Evolutionary conservation across 2,329 filamentous ascomycete species (phyloP), one percentile per base, ranked within the genome.

Genomic region (Aspergillus brunneoviolaceus): DNA sequence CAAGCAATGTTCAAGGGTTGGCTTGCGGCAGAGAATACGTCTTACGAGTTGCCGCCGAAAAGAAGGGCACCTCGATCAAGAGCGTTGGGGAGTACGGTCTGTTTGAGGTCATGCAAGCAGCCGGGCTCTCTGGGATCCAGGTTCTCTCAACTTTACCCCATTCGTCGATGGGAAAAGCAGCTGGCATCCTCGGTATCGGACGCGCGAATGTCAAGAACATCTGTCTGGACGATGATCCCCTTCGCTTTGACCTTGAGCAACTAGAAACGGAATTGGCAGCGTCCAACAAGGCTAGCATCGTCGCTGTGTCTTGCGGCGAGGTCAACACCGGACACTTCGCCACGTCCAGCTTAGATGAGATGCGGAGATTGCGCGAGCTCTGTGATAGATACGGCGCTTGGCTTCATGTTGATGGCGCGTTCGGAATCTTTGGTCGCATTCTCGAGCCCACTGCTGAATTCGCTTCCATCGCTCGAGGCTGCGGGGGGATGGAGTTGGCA

Each of bases 371-470:
- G 42, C 84, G 93, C 60, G 76, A 79, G 4, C 72, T 96, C 45
- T 92, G 90, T 49, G 88, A 95, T 67, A 79, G 81, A 64, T 87
- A 94, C 65, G 83, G 84, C 1, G 88, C 91, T 0, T 97, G 93
- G 93, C 82, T 97, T 45, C 94, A 98, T 74, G 87, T 94, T 7
- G 94, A 97, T 69, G 93, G 89, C 49, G 93, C 94, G 0, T 96
- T 98, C 72, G 94, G 94, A 0, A 84, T 96, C 12, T 92, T 96
- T 71, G 89, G 85, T 0, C 84, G 92, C 14, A 74, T 87, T 0
- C 81, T 97, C 1, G 82, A 85, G 0, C 72, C 81, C 0, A 80
- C 71, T 10, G 72, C 80, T 1, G 83, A 88, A 58, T 92, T 90
- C 70, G 71, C 73, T 12, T 77, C 61, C 51, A 71, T 86, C 62